phyloP scores from a whole-genome alignment of 2,329 filamentous ascomycete species.

The Colletotrichum tropicale region DNA sequence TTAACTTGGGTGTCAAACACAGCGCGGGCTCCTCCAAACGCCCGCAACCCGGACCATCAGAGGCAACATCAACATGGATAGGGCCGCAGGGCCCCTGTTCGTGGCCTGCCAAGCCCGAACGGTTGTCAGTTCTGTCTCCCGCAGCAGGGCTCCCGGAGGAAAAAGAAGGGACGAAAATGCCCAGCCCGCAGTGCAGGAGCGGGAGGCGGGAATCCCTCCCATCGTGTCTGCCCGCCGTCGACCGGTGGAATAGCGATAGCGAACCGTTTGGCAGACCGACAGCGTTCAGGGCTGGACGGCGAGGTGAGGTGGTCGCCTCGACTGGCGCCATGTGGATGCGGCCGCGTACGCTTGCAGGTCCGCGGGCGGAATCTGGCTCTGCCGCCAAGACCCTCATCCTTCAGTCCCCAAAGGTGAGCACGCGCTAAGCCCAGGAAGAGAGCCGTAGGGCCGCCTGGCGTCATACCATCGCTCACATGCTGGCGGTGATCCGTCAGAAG shows the following conservation, averaged over 20 bases:
- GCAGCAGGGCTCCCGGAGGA: not conserved
- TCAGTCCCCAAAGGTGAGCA: not conserved
- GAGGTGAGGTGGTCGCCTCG: not conserved
- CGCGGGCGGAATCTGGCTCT: constrained; percentile 11
- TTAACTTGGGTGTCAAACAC: not conserved
- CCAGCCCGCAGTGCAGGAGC: not conserved
- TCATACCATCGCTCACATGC: constrained; percentile 14
- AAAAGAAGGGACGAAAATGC: not conserved
- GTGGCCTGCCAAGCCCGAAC: not conserved
- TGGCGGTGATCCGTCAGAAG: constrained; percentile 3
- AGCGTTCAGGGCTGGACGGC: not conserved
- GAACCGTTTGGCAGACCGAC: not conserved
- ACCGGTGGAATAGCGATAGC: not conserved
- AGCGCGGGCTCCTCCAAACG: not conserved
- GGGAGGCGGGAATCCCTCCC: not conserved
- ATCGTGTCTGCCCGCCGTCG: not conserved
- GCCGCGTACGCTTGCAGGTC: constrained; percentile 14
- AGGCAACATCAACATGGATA: not conserved
- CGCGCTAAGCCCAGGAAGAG: not conserved
- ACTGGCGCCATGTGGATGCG: constrained; percentile 9
- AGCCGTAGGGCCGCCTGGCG: constrained; percentile 11
- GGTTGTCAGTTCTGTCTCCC: not conserved
- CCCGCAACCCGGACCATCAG: not conserved
- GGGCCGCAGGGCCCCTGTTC: not conserved
- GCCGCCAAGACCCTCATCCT: constrained; percentile 9